Evolutionary conservation across 2,329 filamentous ascomycete genomes (phyloP), one percentile per base, ranked within the genome.

Genomic region (Pseudogymnoascus sp.): DNA sequence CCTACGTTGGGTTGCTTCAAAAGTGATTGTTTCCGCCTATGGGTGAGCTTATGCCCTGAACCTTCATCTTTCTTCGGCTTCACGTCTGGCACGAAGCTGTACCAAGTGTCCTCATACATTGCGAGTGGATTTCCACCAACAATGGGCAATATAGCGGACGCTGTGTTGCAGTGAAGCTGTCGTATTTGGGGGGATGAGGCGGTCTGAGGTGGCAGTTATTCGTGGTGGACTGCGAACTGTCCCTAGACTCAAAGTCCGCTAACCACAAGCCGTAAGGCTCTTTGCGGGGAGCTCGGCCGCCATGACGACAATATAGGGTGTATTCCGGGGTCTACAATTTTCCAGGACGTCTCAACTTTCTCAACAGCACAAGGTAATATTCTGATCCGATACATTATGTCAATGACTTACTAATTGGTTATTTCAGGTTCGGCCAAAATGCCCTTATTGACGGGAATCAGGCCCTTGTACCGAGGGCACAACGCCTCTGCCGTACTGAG

Each of bases 101-200:
- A 91, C 89, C 90, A 93, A 31, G 88, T 86, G 75, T 93, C 90
- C 76, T 93, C 90, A 75, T 90, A 90, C 88, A 91, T 92, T 69
- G 68, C 78, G 60, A 28, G 36, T 35, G 28, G 50, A 33, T 33
- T 57, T 13, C 28, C 50, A 57, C 50, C 50, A 57, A 33, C 50
- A 57, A 57, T 57, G 26, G 50, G 28, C 10, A 57, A 57, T 57
- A 57, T 57, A 57, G 10, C 50, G 50, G 50, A 57, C 50, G 28
- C 7, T 35, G 50, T 53, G 50, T 57, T 57, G 50, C 50, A 33
- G 50, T 35, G 28, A 35, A 21, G 50, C 50, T 35, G 28, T 57
- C 17, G 50, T 57, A 57, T 57, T 57, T 57, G 50, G 50, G 31
- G 50, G n/a, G 50, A 57, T 57, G 50, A 11, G 50, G 50, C 50